Evolutionary conservation across 176 grass and related monocot genomes (phyloP), one percentile per base, ranked within the genome.

Genomic region (Musa acuminata): DNA sequence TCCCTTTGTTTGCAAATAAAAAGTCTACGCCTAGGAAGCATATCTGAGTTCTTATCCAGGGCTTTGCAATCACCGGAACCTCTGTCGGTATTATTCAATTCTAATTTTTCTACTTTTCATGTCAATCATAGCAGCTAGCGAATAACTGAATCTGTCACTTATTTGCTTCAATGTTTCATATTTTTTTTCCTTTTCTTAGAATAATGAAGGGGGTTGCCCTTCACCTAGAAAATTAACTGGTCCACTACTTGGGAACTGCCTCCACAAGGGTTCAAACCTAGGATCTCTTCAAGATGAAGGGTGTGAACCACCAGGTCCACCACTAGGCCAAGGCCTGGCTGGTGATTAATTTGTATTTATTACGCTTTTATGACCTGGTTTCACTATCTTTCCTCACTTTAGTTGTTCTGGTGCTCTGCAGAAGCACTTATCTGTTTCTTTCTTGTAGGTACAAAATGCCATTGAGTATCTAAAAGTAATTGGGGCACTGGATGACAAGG

Each of bases 1-100:
- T 99, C 95, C 54, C 95, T 99, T 67, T 99, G 95, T 64, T 87
- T 99, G 82, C 95, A 99, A 94, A 99, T 99, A 85, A 99, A 99
- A 90, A 94, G 90, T 23, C 81, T 99, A 75, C 86, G 81, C 51
- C 84, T 99, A 69, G 95, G 95, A 70, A 93, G 90, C 83, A 99
- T 99, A 64, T 89, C 90, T 51, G 82, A 99, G 85, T 99, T 99
- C 77, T 83, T 99, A 67, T 99, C 90, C 72, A 93, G 90, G 84
- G 95, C 95, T 82, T 87, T 99, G 78, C 95, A 99, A 21, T 99
- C 95, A 74, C 95, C 95, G 2, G 95, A 99, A 83, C 88, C 86
- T 71, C 78, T 99, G 82, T 99, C 95, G 75, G 90, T 92, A 87
- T 69, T 8, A 49, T 71, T n/a, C n/a, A 19, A n/a, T 49, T 43